Base-by-base conservation (phyloP, 306 rosid genomes). In the Notholithocarpus densiflorus region DNA sequence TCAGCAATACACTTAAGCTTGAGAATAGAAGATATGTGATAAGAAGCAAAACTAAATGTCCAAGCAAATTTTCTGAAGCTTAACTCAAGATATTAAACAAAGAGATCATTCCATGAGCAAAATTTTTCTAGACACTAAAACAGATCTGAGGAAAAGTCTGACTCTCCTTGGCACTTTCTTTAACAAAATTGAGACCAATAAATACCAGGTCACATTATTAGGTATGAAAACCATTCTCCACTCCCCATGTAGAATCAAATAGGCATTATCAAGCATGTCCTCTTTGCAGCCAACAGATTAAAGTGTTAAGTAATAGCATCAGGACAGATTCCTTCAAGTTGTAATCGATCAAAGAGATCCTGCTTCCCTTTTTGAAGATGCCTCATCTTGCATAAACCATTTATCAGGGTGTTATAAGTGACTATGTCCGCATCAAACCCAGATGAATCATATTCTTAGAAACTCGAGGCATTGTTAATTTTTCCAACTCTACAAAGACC, bases 251-350 rank as follows among this genome's bases (percentile, higher is more conserved):
- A 95, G 87, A 86, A 91, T 87, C 62, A 80, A 73, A 79, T 84
- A 91, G 14, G 98, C 98, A 54, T 95, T 89, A 56, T 83, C 73
- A 68, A 81, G 77, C 86, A 80, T 78, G n/a, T 90, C 91, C 80
- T 89, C 91, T 40, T 79, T 87, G 85, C 94, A 93, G 61, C 85
- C 88, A 90, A 73, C 85, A 81, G 77, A 95, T 88, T 60, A 95
- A 78, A 10, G 98, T 93, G 86, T 93, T 95, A 95, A 72, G 98
- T 90, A 73, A 95, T 57, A 79, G 87, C 90, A 83, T 91, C 98
- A 3, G 98, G 94, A 53, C 26, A 5, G 34, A 91, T 73, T 75
- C 98, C 98, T 86, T 89, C 92, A 73, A 48, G 87, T 77, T 79
- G 93, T 82, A 95, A 82, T 78, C 84, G 87, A 51, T 88, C 88